These are phyloP conservation scores for Heracleum sosnowskyi DNA, from an alignment of 129 eudicot species.

Conservation along the genomic window DNA sequence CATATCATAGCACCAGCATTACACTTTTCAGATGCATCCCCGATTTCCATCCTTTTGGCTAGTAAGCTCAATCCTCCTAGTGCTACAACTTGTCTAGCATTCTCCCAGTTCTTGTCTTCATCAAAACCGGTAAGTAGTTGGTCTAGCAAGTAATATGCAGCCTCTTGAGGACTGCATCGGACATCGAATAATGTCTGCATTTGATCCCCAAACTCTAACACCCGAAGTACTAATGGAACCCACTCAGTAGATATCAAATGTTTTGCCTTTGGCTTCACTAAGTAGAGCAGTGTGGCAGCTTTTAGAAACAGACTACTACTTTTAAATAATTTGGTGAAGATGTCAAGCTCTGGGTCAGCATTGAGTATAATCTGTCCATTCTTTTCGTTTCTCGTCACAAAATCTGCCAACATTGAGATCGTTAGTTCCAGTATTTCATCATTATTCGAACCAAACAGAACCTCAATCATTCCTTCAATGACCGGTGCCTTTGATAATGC, in stretches of 20 bases:
- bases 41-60: constrained; percentile 47
- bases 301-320: constrained; percentile 62
- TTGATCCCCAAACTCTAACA: constrained; percentile 74
- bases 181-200: constrained; percentile 49
- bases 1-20: constrained; percentile 38
- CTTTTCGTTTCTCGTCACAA: constrained; percentile 37
- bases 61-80: constrained; percentile 63
- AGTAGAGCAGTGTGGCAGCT: constrained; percentile 57
- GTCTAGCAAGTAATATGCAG: constrained; percentile 65
- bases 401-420: constrained; percentile 56
- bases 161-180: constrained; percentile 52
- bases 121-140: constrained; percentile 55
- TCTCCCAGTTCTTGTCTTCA: constrained; percentile 52
- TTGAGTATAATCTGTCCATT: constrained; percentile 31
- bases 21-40: constrained; percentile 46
- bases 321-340: constrained; percentile 38
- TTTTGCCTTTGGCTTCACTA: constrained; percentile 52
- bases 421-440: constrained; percentile 65
- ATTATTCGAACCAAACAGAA: constrained; percentile 45
- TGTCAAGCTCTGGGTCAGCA: constrained; percentile 57
- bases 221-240: constrained; percentile 69
- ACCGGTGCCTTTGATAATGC: constrained; percentile 36
- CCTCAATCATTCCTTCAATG: constrained; percentile 64
- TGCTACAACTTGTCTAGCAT: constrained; percentile 46
- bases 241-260: constrained; percentile 61